A percentile compares a stretch with the other conserved stretches of the same genome.
Conservation (phyloP, 805 yeast species). For the Candida rishiriensis region DNA sequence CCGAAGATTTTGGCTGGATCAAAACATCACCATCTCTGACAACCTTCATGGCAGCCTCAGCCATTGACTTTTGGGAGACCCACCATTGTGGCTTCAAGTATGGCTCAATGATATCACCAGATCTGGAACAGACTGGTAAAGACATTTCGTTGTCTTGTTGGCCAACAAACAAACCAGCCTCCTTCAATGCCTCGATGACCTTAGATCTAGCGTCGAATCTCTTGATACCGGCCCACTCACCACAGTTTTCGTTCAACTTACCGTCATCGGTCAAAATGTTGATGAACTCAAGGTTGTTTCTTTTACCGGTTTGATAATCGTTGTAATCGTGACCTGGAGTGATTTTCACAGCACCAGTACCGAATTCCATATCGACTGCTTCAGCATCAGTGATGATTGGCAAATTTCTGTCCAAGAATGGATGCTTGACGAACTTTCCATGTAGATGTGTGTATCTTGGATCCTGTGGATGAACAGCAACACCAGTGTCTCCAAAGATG, state of each 20-base stretch:
- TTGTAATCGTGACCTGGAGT: constrained; percentile 98
- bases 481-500: constrained; percentile 94
- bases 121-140: constrained; percentile 89
- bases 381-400: constrained; percentile 89
- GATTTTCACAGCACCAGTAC: constrained; percentile 99
- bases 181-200: constrained; percentile 78
- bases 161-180: constrained; percentile 68
- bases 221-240: constrained; percentile 86
- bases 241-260: constrained; percentile 83
- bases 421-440: constrained; percentile 88
- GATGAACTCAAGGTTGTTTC: constrained; percentile 82
- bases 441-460: constrained; percentile 89
- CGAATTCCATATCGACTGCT: constrained; percentile 98
- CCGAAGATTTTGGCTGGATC: constrained; percentile 84
- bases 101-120: constrained; percentile 97
- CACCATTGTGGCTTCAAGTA: constrained; percentile 99
- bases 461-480: constrained; percentile 97
- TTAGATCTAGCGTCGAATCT: constrained; percentile 88
- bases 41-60: constrained; percentile 78
- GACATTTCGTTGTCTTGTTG: constrained; percentile 96
- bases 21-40: constrained; percentile 77
- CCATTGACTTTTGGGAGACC: constrained; percentile 90
- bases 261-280: constrained; percentile 94
- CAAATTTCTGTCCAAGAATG: constrained; percentile 76
- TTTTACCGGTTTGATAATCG: constrained; percentile 95